Percentiles rank a stretch among this genome's conserved stretches.
Evolutionary conservation across 2,329 filamentous ascomycete species (phyloP).

Genomic region (Aspergillus sp.): DNA sequence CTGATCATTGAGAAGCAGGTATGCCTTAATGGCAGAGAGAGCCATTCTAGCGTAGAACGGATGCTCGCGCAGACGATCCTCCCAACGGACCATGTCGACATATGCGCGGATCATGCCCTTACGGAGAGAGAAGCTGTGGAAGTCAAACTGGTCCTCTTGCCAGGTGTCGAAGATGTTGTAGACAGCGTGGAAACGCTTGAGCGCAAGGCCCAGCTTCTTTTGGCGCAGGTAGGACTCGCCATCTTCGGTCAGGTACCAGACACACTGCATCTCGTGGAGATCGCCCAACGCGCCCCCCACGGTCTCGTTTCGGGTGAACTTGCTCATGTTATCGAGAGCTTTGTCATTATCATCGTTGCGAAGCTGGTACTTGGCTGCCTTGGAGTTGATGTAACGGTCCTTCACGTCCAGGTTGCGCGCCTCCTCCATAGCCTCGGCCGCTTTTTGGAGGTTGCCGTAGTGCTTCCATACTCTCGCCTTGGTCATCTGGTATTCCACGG

Average conservation of each 20-base stretch:
- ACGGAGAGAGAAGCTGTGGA: conserved; percentile 94
- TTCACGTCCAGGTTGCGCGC: conserved; percentile 81
- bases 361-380: conserved; percentile 94
- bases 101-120: conserved; percentile 96
- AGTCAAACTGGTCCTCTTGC: conserved; percentile 98
- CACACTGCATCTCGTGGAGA: conserved; percentile 95
- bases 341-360: conserved; percentile 87
- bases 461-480: conserved; percentile 96
- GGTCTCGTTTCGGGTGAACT: conserved; percentile 91
- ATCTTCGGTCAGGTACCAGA: conserved; percentile 96
- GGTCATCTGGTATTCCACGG: conserved; percentile 90
- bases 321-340: conserved; percentile 81
- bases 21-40: conserved; percentile 75
- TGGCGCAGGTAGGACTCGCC: conserved; percentile 83
- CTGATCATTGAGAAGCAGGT: conserved; percentile 74
- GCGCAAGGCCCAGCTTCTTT: conserved; percentile 75
- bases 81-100: conserved; percentile 94
- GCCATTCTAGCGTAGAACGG: conserved; percentile 88
- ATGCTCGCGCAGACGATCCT: conserved; percentile 85
- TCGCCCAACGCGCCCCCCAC: conserved; percentile 84
- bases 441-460: conserved; percentile 72
- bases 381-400: conserved; percentile 97
- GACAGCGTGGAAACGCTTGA: conserved; percentile 88
- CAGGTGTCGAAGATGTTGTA: conserved; percentile 94
- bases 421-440: conserved; percentile 82